A percentile compares a stretch with the other conserved stretches of the same genome.
Evolutionary conservation across 2,329 filamentous ascomycete species (phyloP).

Genomic region (Fusarium sp.): DNA sequence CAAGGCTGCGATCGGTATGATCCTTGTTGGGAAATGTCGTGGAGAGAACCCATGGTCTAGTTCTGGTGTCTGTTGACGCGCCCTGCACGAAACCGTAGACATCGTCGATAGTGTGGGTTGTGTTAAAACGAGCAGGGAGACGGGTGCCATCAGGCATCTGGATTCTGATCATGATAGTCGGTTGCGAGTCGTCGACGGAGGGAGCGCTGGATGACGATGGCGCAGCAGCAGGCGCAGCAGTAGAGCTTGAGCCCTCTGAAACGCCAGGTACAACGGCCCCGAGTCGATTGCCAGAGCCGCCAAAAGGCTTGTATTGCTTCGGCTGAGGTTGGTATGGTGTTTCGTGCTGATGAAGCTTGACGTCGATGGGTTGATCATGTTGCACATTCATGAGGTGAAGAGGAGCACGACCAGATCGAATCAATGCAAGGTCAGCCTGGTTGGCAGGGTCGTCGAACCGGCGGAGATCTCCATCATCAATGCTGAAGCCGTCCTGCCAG

Average conservation of each 20-base stretch:
- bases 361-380: constrained; percentile 80
- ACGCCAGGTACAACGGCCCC: constrained; percentile 81
- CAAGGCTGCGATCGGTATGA: constrained; percentile 74
- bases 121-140: constrained; percentile 85
- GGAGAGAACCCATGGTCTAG: constrained; percentile 78
- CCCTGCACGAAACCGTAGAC: constrained; percentile 80
- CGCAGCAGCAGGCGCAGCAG: constrained; percentile 46
- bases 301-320: constrained; percentile 81
- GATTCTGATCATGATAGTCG: constrained; percentile 78
- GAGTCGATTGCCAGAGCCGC: constrained; percentile 77
- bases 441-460: constrained; percentile 85
- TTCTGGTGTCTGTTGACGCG: constrained; percentile 69
- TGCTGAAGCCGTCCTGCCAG: constrained; percentile 87
- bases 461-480: constrained; percentile 83
- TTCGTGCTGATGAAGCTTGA: constrained; percentile 83
- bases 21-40: constrained; percentile 89
- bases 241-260: constrained; percentile 32
- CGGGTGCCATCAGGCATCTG: constrained; percentile 83
- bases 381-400: constrained; percentile 83
- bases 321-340: constrained; percentile 77
- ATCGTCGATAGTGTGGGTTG: constrained; percentile 80
- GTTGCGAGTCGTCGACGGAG: constrained; percentile 73
- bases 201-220: constrained; percentile 54
- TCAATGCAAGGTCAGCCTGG: constrained; percentile 78
- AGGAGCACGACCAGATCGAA: constrained; percentile 81